Base-by-base conservation (phyloP, 805 yeast genomes). In the Zygoascus biomembranicola region DNA sequence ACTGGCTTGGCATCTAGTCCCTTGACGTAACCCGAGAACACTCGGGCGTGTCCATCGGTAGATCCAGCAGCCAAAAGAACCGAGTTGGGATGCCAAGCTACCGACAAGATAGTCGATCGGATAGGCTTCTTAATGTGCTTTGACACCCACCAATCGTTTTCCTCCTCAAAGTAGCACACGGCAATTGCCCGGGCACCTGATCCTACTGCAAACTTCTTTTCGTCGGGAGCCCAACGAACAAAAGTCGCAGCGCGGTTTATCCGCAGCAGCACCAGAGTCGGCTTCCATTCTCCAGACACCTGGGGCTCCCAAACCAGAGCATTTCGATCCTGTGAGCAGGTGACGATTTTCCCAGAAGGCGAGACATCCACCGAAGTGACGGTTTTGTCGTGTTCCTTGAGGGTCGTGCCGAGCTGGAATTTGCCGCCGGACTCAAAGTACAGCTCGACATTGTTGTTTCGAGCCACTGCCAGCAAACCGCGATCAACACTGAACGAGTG, bases 71-170 rank as follows among this genome's bases (percentile, higher is more conserved):
- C 94, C 58, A 94, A 74, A 56, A 94, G 74, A 23, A 94, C 95
- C 62, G 83, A 84, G 71, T 94, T 94, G 54, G 89, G 90, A 68
- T 94, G 97, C 99, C 99, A 90, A 59, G 84, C 84, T 53, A 92
- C 76, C 47, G 86, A 76, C 59, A 90, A 77, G 60, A 90, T 78
- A 32, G 97, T 89, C 10, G 96, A 85, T 68, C 85, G 84, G 63
- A 94, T 76, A n/a, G 97, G 96, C 70, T 87, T 89, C 75, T 90
- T 90, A 71, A 94, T 85, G 73, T 92, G 99, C 71, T 92, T 92
- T 13, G 98, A 88, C 50, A 94, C 90, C 99, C 99, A 94, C 99
- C 99, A 94, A 68, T 94, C 96, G 69, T 92, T 94, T 63, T 90
- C 97, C 57, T 77, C 86, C 72, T 94, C 99, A 68, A 86, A 94